Conservation (phyloP, 2,329 filamentous ascomycete species). For the Colletotrichum sp. region DNA sequence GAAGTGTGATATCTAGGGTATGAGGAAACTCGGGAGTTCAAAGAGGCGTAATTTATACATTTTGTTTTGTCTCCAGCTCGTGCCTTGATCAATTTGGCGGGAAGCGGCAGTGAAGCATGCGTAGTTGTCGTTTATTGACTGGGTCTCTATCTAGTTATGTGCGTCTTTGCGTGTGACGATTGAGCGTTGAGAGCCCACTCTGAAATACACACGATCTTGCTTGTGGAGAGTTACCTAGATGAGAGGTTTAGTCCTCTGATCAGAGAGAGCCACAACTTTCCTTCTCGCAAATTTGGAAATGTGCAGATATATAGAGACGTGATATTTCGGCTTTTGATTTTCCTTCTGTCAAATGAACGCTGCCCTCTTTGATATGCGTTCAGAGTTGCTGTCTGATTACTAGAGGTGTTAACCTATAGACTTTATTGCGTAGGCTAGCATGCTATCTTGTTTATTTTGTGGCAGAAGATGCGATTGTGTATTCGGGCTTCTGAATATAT, state of each 20-base stretch:
- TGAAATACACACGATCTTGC: not conserved
- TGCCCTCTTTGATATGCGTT: not conserved
- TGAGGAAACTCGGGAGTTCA: slow-evolving; percentile 21
- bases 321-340: not conserved
- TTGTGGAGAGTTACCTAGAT: not conserved
- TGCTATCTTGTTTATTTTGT: fast-evolving
- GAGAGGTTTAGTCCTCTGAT: not conserved
- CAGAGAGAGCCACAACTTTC: not conserved
- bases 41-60: slow-evolving; percentile 21
- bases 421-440: not conserved
- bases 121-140: not conserved
- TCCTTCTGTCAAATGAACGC: not conserved
- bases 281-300: not conserved
- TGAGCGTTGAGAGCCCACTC: not conserved
- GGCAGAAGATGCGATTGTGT: too few relatives aligned
- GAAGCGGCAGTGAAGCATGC: not conserved
- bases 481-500: not conserved
- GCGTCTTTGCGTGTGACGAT: not conserved
- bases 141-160: not conserved
- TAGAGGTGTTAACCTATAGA: fast-evolving
- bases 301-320: not conserved
- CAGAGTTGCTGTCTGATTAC: not conserved
- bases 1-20: slow-evolving; percentile 20
- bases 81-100: not conserved
- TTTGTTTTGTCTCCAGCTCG: slow-evolving; percentile 4